These are phyloP conservation scores for Lumnitzera racemosa DNA, from an alignment of 345 rosid genomes.

Conservation along the genomic window DNA sequence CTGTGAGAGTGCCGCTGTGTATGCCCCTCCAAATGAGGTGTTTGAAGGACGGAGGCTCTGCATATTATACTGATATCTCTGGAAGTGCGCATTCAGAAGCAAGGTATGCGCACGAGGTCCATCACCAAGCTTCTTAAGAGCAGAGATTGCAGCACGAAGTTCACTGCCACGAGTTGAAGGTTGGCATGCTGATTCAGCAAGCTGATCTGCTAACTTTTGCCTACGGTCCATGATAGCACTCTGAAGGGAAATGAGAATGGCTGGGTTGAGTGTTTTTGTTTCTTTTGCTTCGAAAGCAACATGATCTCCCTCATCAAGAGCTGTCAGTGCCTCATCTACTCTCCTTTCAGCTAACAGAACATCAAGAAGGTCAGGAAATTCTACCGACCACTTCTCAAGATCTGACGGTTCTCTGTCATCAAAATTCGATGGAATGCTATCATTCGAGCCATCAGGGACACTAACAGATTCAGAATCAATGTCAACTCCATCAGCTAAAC, in stretches of 20 bases:
- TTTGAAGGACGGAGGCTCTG: constrained; percentile 94
- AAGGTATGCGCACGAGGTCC: constrained; percentile 93
- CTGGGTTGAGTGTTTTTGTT: constrained; percentile 38
- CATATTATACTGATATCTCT: constrained; percentile 82
- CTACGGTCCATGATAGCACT: constrained; percentile 55
- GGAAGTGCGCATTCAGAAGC: constrained; percentile 85
- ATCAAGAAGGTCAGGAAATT: constrained; percentile 87
- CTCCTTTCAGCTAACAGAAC: constrained; percentile 94
- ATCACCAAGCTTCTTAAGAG: constrained; percentile 96
- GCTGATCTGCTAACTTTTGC: constrained; percentile 93
- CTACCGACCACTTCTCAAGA: constrained; percentile 74
- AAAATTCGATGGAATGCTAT: constrained; percentile 25
- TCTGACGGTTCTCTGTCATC: constrained; percentile 70
- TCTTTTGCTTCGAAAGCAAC: constrained; percentile 59
- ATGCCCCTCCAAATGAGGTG: constrained; percentile 98
- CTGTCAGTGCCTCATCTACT: constrained; percentile 84
- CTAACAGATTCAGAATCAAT: constrained; percentile 43
- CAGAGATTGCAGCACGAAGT: constrained; percentile 87
- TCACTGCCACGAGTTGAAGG: constrained; percentile 89
- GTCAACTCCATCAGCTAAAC: constrained; percentile 82
- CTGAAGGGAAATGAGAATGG: constrained; percentile 44
- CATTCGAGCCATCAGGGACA: constrained; percentile 32
- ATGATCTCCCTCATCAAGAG: constrained; percentile 81
- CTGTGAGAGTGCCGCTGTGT: constrained; percentile 98
- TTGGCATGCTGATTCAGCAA: constrained; percentile 92